phyloP scores from a whole-genome alignment of 1,284 basidiomycete species.

The Puccinia polysora region DNA sequence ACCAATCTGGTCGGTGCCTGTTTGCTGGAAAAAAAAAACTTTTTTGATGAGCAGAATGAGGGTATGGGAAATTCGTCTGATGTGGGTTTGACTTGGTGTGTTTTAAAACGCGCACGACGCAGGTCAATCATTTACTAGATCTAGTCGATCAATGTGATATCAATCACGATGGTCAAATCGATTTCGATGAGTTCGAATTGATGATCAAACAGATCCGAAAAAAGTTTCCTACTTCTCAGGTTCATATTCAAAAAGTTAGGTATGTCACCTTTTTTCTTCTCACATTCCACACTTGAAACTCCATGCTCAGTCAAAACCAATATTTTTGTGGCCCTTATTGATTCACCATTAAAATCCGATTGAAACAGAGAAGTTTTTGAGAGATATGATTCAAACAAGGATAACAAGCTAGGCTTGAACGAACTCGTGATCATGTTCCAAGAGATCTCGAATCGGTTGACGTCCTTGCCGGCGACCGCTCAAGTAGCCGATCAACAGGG shows the following conservation, averaged over 20 bases:
- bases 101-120: neutral
- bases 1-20: slow-evolving; percentile 44
- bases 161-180: slow-evolving; percentile 74
- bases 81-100: neutral
- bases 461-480: slow-evolving; percentile 81
- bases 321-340: too few relatives aligned
- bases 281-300: too few relatives aligned
- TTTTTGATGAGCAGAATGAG: too few relatives aligned
- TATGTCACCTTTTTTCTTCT: slow-evolving; percentile 52
- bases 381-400: slow-evolving; percentile 78
- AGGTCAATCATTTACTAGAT: slow-evolving; percentile 48
- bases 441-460: slow-evolving; percentile 82
- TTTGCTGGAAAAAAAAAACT: slow-evolving; percentile 6
- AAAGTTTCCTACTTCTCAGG: slow-evolving; percentile 46
- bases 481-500: slow-evolving; percentile 90
- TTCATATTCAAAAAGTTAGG: slow-evolving; percentile 78
- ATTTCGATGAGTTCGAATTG: slow-evolving; percentile 72
- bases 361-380: slow-evolving; percentile 76
- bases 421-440: slow-evolving; percentile 81
- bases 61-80: too few relatives aligned
- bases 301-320: slow-evolving; percentile 49
- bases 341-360: too few relatives aligned
- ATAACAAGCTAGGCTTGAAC: slow-evolving; percentile 76
- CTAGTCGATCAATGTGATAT: slow-evolving; percentile 83
- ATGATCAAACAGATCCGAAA: slow-evolving; percentile 58